Evolutionary conservation across 108 stramenopile species (phyloP), one percentile per base, ranked within the genome.

Genomic region (Bacterosira constricta): DNA sequence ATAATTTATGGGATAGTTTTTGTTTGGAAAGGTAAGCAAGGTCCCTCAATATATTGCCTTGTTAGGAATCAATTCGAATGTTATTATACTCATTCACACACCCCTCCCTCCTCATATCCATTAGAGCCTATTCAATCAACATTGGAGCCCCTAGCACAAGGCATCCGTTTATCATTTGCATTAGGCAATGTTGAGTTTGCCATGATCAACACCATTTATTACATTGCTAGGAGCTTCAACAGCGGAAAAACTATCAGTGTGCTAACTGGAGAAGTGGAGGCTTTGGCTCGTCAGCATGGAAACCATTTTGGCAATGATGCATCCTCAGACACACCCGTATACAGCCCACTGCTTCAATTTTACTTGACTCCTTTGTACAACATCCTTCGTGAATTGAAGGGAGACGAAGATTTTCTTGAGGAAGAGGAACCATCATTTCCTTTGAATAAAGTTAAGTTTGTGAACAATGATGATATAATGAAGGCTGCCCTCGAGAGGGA

Each of bases 81-180:
- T n/a, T n/a, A 34, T 3, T 54, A 3, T 32, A 30, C 2, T 34
- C 31, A 34, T 32, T 10, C 30, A 34, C 31, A 30, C 31, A 23
- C 0, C 12, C 6, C 13, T 53, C 6, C 35, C 32, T 34, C 29
- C 4, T n/a, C 15, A 34, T 35, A 17, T 32, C 45, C 2, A 35
- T 51, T 23, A 55, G 66, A 69, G 20, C 69, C 69, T 6, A 49
- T 60, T 3, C 45, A 70, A 41, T 46, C 47, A 29, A 60, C 58
- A 1, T 41, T 60, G 26, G 69, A 70, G 25, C 59, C 39, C 2
- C 10, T 70, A n/a, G 29, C 47, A 6, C 36, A 38, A 45, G 30
- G 69, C 23, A 8, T 29, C 35, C 69, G 57, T 3, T 49, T 59
- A 0, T 36, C 46, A 57, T 70, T 59, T 49, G 57, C 21, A 15